A percentile compares a stretch with the other conserved stretches of the same genome.
Evolutionary conservation across 2,329 filamentous ascomycete species (phyloP).

Genomic region (Fusarium haematococcum): DNA sequence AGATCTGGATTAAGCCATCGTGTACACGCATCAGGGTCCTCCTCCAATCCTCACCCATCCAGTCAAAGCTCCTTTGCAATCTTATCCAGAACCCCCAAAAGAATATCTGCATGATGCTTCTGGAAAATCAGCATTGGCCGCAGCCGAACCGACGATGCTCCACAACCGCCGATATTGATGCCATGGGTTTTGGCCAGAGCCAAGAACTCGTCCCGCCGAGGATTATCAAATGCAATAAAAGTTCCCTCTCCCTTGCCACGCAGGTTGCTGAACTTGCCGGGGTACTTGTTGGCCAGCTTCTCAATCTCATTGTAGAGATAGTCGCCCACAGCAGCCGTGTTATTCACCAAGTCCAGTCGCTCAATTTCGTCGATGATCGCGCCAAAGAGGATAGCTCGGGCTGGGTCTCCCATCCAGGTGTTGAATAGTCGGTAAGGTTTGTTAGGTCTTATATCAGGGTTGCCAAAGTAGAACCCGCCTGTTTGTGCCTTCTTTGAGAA

Average conservation of each 20-base stretch:
- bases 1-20: not conserved
- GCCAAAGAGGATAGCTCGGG: constrained; percentile 85
- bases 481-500: constrained; percentile 69
- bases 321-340: not conserved
- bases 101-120: not conserved
- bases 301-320: not conserved
- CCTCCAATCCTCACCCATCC: not conserved
- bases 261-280: not conserved
- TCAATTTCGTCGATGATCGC: constrained; percentile 83
- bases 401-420: constrained; percentile 95
- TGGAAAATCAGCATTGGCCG: constrained; percentile 1
- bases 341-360: not conserved
- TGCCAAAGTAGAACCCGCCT: constrained; percentile 50
- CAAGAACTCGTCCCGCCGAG: not conserved
- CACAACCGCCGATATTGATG: not conserved
- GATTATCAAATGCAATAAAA: not conserved
- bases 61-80: not conserved
- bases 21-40: not conserved
- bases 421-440: constrained; percentile 96
- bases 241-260: not conserved
- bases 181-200: not conserved
- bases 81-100: not conserved
- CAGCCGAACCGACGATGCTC: not conserved
- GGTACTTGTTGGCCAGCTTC: not conserved
- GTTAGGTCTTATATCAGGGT: constrained; percentile 83